These are phyloP conservation scores for Orbilia oligospora DNA, from an alignment of 2,329 filamentous ascomycete genomes.

Conservation along the genomic window DNA sequence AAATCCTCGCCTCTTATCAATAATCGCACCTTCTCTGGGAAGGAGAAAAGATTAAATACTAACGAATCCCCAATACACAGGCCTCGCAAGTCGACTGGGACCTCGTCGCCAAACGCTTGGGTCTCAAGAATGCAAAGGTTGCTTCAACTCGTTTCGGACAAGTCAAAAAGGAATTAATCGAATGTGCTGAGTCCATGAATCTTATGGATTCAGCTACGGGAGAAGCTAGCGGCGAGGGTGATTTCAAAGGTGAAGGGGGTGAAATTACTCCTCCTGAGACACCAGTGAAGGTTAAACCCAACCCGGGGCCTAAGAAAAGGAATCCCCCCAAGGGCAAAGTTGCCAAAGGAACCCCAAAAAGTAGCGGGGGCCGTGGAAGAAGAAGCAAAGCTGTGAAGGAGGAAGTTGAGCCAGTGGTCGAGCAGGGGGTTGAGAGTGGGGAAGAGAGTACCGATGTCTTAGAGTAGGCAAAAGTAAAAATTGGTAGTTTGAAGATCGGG, in stretches of 20 bases:
- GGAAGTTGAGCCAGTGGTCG: background rate
- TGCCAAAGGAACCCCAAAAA: conserved; percentile 3
- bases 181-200: conserved; percentile 34
- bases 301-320: conserved; percentile 4
- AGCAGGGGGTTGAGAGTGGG: background rate
- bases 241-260: background rate
- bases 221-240: background rate
- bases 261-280: conserved; percentile 13
- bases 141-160: conserved; percentile 41
- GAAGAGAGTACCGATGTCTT: background rate
- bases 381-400: background rate
- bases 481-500: background rate
- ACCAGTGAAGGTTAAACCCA: conserved; percentile 24
- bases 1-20: background rate
- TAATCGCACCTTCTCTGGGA: background rate
- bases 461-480: background rate
- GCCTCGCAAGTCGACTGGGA: conserved; percentile 49
- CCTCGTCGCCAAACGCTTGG: conserved; percentile 32
- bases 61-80: conserved; percentile 7
- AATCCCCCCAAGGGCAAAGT: conserved; percentile 8
- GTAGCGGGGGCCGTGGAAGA: background rate
- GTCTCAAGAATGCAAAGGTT: conserved; percentile 37
- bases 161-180: conserved; percentile 50
- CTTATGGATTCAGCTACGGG: background rate
- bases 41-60: background rate